Conservation (phyloP, 139 green algal genomes). For the Asterochloris sp. region DNA sequence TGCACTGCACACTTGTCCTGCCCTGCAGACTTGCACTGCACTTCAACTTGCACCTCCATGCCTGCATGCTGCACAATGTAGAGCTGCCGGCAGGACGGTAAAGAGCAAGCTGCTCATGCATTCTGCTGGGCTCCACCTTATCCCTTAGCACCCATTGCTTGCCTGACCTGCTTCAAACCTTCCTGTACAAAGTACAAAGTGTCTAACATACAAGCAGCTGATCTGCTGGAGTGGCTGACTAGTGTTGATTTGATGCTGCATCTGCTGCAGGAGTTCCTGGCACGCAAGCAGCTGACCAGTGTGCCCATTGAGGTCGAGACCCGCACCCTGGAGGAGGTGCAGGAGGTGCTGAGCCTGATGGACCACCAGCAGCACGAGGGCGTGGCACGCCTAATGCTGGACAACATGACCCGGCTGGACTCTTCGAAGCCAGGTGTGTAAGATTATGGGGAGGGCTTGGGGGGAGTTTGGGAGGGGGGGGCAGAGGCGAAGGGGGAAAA, state of each 20-base stretch:
- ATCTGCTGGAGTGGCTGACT: background rate
- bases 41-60: too few species aligned
- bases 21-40: background rate
- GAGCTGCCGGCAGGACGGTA: too few species aligned
- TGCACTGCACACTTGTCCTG: background rate
- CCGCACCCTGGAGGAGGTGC: constrained; percentile 84
- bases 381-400: constrained; percentile 90
- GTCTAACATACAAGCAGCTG: background rate
- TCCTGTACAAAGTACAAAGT: too few species aligned
- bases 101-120: too few species aligned
- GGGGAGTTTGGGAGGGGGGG: too few species aligned
- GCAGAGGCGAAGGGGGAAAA: too few species aligned
- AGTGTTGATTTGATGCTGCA: background rate
- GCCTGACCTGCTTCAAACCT: too few species aligned
- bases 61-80: background rate
- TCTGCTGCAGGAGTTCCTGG: constrained; percentile 49
- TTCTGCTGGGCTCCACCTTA: too few species aligned
- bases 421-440: constrained; percentile 12
- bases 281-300: constrained; percentile 23
- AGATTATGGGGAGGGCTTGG: too few species aligned
- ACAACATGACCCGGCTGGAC: constrained; percentile 91
- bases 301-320: constrained; percentile 90
- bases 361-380: constrained; percentile 19
- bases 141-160: too few species aligned
- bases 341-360: constrained; percentile 66